These are phyloP conservation scores for Eimeria necatrix DNA, from an alignment of 169 alveolate genomes.

Conservation along the genomic window DNA sequence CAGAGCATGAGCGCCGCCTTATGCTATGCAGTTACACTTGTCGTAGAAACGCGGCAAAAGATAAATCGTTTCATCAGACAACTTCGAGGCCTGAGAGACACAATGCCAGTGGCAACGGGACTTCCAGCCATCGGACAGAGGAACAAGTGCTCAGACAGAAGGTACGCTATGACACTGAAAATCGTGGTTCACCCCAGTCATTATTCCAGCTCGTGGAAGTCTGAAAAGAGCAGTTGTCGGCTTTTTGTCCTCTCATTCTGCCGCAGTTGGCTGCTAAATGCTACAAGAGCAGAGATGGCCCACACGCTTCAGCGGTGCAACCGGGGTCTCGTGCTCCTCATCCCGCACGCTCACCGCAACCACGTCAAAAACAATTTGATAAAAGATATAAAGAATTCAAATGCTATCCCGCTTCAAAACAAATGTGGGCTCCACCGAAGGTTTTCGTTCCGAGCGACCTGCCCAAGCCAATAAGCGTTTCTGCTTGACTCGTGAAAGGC, in stretches of 20 bases:
- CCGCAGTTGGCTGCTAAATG: constrained; percentile 62
- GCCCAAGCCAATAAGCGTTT: constrained; percentile 56
- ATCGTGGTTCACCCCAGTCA: no score
- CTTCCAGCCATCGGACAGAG: neutral
- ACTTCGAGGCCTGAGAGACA: neutral
- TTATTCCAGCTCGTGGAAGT: neutral
- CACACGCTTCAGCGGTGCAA: neutral
- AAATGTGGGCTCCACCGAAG: constrained; percentile 75
- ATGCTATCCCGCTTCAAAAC: constrained; percentile 64
- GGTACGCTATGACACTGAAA: neutral
- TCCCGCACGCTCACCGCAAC: neutral
- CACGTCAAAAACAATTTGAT: constrained; percentile 37
- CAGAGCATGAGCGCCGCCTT: constrained; percentile 74
- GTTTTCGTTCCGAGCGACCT: constrained; percentile 51
- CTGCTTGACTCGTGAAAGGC: neutral
- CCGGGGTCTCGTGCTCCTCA: neutral
- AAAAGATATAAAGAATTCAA: constrained; percentile 40
- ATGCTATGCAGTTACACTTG: constrained; percentile 73
- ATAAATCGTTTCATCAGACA: neutral
- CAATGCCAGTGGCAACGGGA: constrained; percentile 4
- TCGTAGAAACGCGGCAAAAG: constrained; percentile 6
- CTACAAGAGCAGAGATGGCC: constrained; percentile 53
- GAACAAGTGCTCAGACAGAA: constrained; percentile 26
- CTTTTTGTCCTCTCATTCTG: neutral
- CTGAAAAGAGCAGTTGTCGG: neutral